Conservation (phyloP, 352 stramenopile species). For the Elongisporangium prolatum region DNA sequence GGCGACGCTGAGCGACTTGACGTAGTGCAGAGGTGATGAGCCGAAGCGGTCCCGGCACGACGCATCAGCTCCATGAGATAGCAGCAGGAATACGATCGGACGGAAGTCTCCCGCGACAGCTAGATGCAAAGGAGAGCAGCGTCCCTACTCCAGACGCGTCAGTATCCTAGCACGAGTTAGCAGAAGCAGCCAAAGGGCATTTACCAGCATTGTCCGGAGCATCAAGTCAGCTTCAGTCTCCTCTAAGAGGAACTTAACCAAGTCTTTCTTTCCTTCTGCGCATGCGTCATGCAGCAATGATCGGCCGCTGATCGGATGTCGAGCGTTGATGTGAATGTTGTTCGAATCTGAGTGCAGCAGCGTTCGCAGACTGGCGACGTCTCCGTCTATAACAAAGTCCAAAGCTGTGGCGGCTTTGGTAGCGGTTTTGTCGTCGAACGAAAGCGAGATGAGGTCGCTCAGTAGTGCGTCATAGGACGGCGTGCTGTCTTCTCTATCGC, state of each 20-base stretch:
- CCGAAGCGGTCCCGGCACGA: conserved; percentile 54
- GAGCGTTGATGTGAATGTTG: conserved; percentile 28
- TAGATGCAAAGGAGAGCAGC: conserved; percentile 53
- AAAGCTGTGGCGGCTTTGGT: conserved; percentile 11
- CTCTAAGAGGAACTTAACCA: conserved; percentile 52
- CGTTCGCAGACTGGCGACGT: conserved; percentile 19
- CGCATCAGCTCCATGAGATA: conserved; percentile 60
- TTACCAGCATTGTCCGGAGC: conserved; percentile 65
- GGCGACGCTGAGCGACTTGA: conserved; percentile 51
- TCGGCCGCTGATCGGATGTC: conserved; percentile 29
- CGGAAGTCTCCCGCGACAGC: conserved; percentile 55
- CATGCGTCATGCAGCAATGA: conserved; percentile 64
- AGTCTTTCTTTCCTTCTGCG: conserved; percentile 36
- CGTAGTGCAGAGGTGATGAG: conserved; percentile 67
- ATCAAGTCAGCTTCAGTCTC: conserved; percentile 42
- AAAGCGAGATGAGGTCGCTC: conserved; percentile 34
- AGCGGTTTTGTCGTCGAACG: not conserved
- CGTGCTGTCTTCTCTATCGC: conserved; percentile 3
- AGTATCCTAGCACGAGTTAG: too few species aligned
- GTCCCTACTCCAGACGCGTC: conserved; percentile 25
- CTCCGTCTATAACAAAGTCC: conserved; percentile 22
- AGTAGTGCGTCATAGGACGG: conserved; percentile 31
- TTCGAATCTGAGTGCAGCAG: conserved; percentile 13
- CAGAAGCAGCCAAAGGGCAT: too few species aligned
- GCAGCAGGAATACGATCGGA: conserved; percentile 55